Conservation (phyloP, 2,329 filamentous ascomycete genomes). For the Arthrinium puccinioides region DNA sequence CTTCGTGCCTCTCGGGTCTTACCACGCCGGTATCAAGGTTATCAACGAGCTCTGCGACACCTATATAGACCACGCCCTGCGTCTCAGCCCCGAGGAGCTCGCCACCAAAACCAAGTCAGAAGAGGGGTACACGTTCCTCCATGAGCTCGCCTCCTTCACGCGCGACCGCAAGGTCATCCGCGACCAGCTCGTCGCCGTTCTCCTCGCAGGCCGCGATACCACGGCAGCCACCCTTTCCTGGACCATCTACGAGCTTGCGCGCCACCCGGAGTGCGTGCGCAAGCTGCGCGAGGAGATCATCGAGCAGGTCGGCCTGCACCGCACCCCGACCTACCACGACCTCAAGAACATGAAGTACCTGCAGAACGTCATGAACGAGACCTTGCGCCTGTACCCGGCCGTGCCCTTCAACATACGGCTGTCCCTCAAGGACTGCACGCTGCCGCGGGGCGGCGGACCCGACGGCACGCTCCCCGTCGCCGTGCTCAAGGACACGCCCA, state of each 20-base stretch:
- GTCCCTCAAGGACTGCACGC: slow-evolving; percentile 64
- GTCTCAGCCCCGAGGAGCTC: slow-evolving; percentile 63
- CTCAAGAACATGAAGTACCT: slow-evolving; percentile 86
- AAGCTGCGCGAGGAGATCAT: slow-evolving; percentile 71
- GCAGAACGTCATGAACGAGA: slow-evolving; percentile 66
- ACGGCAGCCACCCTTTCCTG: slow-evolving; percentile 78
- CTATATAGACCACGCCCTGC: slow-evolving; percentile 70
- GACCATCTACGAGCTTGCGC: slow-evolving; percentile 74
- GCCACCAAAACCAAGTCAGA: slow-evolving; percentile 66
- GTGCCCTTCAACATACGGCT: slow-evolving; percentile 75
- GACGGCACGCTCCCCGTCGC: slow-evolving; percentile 56
- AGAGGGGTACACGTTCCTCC: slow-evolving; percentile 73
- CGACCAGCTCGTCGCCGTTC: slow-evolving; percentile 75
- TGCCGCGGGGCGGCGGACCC: slow-evolving; percentile 64
- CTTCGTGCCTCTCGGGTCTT: slow-evolving; percentile 57
- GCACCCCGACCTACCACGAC: slow-evolving; percentile 65
- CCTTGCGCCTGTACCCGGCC: slow-evolving; percentile 67
- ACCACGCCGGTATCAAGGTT: slow-evolving; percentile 55
- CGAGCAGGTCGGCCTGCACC: slow-evolving; percentile 53
- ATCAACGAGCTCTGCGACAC: slow-evolving; percentile 71
- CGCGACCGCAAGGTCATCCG: slow-evolving; percentile 64
- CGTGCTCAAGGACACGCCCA: slow-evolving; percentile 56
- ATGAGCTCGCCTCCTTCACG: slow-evolving; percentile 77
- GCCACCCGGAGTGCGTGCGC: slow-evolving; percentile 57
- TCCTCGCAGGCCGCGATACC: slow-evolving; percentile 82